phyloP scores from a whole-genome alignment of 176 grass and related monocot species.

The Luzula sylvatica region DNA sequence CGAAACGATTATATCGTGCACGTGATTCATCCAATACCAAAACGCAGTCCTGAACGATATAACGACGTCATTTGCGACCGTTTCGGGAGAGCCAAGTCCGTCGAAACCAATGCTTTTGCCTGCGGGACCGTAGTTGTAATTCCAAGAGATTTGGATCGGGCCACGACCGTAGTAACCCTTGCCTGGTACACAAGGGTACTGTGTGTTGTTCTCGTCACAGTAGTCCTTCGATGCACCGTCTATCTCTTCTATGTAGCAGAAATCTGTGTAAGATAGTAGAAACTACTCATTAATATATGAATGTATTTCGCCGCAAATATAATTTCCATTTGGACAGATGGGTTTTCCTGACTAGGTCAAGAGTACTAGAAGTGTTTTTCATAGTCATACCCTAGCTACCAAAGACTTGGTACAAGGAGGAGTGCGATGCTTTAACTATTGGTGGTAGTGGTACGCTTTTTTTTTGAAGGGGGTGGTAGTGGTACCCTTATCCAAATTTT shows the following conservation, averaged over 20 bases:
- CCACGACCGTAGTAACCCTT: conserved; percentile 76
- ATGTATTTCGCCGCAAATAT: too few relatives aligned
- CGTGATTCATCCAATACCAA: conserved; percentile 68
- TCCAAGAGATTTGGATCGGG: conserved; percentile 80
- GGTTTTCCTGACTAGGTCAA: too few relatives aligned
- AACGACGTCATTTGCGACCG: conserved; percentile 46
- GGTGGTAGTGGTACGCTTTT: too few relatives aligned
- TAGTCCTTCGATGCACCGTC: conserved; percentile 66
- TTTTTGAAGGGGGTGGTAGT: too few relatives aligned
- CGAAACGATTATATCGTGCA: conserved; percentile 42
- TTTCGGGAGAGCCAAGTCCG: conserved; percentile 56
- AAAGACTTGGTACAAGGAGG: too few relatives aligned
- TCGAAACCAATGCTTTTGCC: conserved; percentile 73
- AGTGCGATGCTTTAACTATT: too few relatives aligned
- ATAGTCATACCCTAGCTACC: too few relatives aligned
- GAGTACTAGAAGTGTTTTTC: too few relatives aligned
- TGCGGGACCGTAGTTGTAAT: conserved; percentile 82
- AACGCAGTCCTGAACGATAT: conserved; percentile 60
- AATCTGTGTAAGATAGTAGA: conserved; percentile 50
- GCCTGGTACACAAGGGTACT: conserved; percentile 51
- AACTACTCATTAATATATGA: too few relatives aligned
- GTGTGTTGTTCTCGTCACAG: conserved; percentile 33
- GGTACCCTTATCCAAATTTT: too few relatives aligned
- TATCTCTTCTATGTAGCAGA: conserved; percentile 97
- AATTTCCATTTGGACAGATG: too few relatives aligned